A percentile compares a stretch with the other conserved stretches of the same genome.
These are phyloP conservation scores for Leptographium procerum DNA, from an alignment of 2,329 filamentous ascomycete genomes.

Conservation along the genomic window DNA sequence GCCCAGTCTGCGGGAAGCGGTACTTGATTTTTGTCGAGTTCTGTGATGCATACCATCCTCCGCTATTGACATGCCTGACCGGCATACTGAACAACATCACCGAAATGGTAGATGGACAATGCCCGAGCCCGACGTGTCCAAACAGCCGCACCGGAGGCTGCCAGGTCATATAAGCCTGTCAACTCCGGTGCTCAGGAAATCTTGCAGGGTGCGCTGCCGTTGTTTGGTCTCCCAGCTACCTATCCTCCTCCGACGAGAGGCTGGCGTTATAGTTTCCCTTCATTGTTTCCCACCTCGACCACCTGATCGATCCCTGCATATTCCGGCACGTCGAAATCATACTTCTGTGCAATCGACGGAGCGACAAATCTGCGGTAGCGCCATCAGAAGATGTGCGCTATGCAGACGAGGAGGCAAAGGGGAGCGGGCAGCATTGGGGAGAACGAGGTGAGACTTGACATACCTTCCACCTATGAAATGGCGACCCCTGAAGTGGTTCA, in stretches of 20 bases:
- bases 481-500: conserved; percentile 70
- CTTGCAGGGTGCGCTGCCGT: too few species aligned
- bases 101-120: conserved; percentile 41
- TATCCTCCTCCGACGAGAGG: too few species aligned
- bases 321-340: conserved; percentile 67
- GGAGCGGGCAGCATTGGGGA: not conserved
- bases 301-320: conserved; percentile 86
- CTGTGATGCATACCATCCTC: conserved; percentile 39
- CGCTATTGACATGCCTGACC: conserved; percentile 33
- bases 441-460: conserved; percentile 17
- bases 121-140: conserved; percentile 48
- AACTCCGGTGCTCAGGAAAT: not conserved
- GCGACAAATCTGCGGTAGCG: conserved; percentile 57
- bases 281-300: conserved; percentile 54
- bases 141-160: conserved; percentile 47
- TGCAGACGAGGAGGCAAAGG: not conserved
- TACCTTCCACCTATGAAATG: conserved; percentile 86
- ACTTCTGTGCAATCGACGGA: conserved; percentile 68
- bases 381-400: not conserved
- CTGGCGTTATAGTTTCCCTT: conserved; percentile 38
- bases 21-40: conserved; percentile 49
- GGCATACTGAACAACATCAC: conserved; percentile 27
- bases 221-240: too few species aligned
- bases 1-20: conserved; percentile 48
- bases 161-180: conserved; percentile 33